These are phyloP conservation scores for Xenosphaeropsis pyriputrescens DNA, from an alignment of 2,329 filamentous ascomycete species.

Conservation along the genomic window DNA sequence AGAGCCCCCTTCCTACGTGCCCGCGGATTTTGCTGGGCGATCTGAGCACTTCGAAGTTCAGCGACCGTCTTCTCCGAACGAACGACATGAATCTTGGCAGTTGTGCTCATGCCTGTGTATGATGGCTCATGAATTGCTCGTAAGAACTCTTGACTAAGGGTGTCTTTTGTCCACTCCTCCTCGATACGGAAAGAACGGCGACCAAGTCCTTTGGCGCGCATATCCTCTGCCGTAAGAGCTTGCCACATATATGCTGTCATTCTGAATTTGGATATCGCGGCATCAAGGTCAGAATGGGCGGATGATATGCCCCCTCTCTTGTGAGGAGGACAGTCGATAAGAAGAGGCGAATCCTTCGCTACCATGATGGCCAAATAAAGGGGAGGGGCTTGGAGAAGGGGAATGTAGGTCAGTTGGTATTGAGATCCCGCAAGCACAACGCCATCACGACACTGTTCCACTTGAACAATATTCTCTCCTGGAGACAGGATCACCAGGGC, in stretches of 20 bases:
- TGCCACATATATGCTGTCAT: conserved; percentile 68
- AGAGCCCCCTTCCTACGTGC: conserved; percentile 43
- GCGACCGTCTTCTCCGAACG: conserved; percentile 49
- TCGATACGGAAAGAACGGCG: conserved; percentile 59
- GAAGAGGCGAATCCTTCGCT: conserved; percentile 52
- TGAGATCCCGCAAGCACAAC: conserved; percentile 28
- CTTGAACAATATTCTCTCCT: conserved; percentile 46
- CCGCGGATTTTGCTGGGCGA: conserved; percentile 46
- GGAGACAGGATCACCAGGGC: conserved; percentile 49
- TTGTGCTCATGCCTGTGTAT: conserved; percentile 3
- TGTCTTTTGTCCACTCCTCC: conserved; percentile 58
- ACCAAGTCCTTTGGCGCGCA: conserved; percentile 54
- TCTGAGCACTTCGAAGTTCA: conserved; percentile 47
- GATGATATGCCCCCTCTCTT: conserved; percentile 42
- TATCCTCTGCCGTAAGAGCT: conserved; percentile 61
- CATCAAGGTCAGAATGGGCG: conserved; percentile 34
- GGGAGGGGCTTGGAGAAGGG: conserved; percentile 40
- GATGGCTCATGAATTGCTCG: conserved; percentile 1
- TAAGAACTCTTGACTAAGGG: conserved; percentile 29
- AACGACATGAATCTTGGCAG: conserved; percentile 55
- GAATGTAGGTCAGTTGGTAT: conserved; percentile 34
- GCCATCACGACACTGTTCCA: conserved; percentile 48
- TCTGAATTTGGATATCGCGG: conserved; percentile 54
- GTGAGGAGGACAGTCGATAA: conserved; percentile 49
- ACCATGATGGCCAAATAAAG: conserved; percentile 57